These are phyloP conservation scores for Ophiostoma fasciatum DNA, from an alignment of 2,329 filamentous ascomycete species.

Conservation along the genomic window DNA sequence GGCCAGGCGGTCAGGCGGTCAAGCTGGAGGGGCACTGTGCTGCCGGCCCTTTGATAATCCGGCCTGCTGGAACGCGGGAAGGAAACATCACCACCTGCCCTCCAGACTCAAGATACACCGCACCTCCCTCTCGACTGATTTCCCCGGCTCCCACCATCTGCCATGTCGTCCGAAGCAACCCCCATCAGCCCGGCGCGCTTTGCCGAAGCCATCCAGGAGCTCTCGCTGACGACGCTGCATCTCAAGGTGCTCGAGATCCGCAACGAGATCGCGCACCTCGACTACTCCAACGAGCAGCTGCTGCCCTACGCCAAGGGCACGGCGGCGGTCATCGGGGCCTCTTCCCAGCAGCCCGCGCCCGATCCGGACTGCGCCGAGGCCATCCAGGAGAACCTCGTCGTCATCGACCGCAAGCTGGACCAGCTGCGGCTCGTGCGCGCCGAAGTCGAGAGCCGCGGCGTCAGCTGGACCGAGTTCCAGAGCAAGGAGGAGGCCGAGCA, in stretches of 20 bases:
- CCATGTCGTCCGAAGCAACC: constrained; percentile 46
- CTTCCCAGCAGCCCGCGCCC: constrained; percentile 21
- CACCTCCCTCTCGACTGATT: too few relatives aligned
- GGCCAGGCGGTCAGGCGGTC: too few relatives aligned
- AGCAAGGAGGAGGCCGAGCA: constrained; percentile 25
- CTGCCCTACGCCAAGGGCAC: constrained; percentile 47
- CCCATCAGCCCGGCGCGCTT: constrained; percentile 51
- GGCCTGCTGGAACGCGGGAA: too few relatives aligned
- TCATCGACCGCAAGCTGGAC: constrained; percentile 53
- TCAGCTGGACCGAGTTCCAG: constrained; percentile 42
- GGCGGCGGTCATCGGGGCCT: constrained; percentile 18
- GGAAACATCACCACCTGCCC: neutral
- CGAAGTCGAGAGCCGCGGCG: constrained; percentile 47
- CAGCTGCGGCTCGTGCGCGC: constrained; percentile 46
- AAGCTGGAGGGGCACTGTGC: too few relatives aligned
- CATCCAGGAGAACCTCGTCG: constrained; percentile 54
- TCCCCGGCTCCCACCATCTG: neutral
- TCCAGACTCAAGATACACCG: too few relatives aligned
- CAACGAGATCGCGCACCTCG: constrained; percentile 60
- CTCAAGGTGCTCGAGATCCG: constrained; percentile 62
- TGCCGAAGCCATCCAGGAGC: constrained; percentile 50
- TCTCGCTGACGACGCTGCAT: constrained; percentile 52
- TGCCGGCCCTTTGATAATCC: neutral
- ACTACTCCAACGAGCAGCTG: constrained; percentile 60
- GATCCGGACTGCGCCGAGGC: constrained; percentile 62